phyloP scores from a whole-genome alignment of 1,284 basidiomycete species.

The Xerocomus amazonicus region DNA sequence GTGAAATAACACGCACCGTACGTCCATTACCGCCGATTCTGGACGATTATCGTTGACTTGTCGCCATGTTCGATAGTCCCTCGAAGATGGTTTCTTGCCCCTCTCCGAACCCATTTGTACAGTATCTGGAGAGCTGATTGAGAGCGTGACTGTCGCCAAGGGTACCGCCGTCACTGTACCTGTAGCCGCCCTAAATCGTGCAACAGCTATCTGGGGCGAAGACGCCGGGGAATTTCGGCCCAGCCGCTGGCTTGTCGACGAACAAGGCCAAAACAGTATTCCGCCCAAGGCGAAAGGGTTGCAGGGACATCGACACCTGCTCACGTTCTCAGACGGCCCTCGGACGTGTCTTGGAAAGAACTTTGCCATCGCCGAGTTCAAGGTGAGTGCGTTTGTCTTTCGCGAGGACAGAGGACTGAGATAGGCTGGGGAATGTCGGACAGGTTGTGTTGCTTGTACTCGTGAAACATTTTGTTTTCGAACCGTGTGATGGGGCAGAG shows the following conservation, averaged over 20 bases:
- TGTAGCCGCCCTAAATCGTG: conserved; percentile 45
- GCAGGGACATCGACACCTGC: conserved; percentile 39
- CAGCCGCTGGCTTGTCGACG: conserved; percentile 33
- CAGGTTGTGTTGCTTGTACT: conserved; percentile 34
- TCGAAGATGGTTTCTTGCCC: conserved; percentile 47
- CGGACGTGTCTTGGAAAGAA: conserved; percentile 41
- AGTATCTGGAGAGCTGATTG: neutral
- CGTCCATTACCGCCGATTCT: too few relatives aligned
- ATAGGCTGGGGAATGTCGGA: conserved; percentile 33
- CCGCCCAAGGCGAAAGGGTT: conserved; percentile 33
- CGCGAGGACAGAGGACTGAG: conserved; percentile 40
- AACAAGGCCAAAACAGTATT: conserved; percentile 1
- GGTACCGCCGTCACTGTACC: conserved; percentile 42
- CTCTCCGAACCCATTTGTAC: conserved; percentile 36
- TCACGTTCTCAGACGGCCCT: conserved; percentile 41
- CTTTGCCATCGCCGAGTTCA: conserved; percentile 45
- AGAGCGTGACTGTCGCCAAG: conserved; percentile 39
- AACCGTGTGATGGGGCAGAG: conserved; percentile 38
- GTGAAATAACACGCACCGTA: conserved; percentile 41
- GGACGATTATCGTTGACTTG: too few relatives aligned
- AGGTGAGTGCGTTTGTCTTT: conserved; percentile 31
- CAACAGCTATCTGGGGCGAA: conserved; percentile 43
- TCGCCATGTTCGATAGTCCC: conserved; percentile 27
- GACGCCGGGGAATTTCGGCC: conserved; percentile 37
- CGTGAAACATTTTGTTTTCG: conserved; percentile 28